These are phyloP conservation scores for Ophiosphaerella korrae DNA, from an alignment of 2,329 filamentous ascomycete genomes.

Conservation along the genomic window DNA sequence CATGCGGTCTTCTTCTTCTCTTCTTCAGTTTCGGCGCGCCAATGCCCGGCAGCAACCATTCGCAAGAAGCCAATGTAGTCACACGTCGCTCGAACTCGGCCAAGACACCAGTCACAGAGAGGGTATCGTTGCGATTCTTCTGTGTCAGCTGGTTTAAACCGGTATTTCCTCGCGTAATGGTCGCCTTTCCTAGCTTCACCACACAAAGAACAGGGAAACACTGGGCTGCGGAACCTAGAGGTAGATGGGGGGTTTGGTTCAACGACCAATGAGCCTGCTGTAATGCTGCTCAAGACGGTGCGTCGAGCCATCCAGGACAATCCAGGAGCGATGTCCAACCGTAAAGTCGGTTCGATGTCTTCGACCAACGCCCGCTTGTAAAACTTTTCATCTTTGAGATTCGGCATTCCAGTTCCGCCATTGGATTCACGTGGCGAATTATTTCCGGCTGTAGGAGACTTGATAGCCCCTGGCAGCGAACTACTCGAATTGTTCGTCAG, in stretches of 20 bases:
- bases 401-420: constrained; percentile 52
- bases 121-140: constrained; percentile 88
- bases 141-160: constrained; percentile 86
- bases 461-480: constrained; percentile 61
- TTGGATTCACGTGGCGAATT: constrained; percentile 42
- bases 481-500: constrained; percentile 58
- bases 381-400: constrained; percentile 88
- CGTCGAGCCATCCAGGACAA: constrained; percentile 92
- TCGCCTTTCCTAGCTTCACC: constrained; percentile 78
- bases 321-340: constrained; percentile 85
- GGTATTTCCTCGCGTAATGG: constrained; percentile 76
- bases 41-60: constrained; percentile 90
- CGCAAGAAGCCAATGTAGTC: constrained; percentile 91
- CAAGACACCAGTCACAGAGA: constrained; percentile 85
- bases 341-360: constrained; percentile 91
- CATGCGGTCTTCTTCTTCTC: constrained; percentile 86
- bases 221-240: constrained; percentile 59
- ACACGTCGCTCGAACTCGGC: constrained; percentile 82
- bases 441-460: constrained; percentile 42
- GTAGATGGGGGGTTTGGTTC: constrained; percentile 67
- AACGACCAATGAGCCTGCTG: constrained; percentile 83
- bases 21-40: constrained; percentile 81
- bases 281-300: constrained; percentile 80
- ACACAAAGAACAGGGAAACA: constrained; percentile 82
- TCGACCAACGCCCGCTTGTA: constrained; percentile 89